phyloP scores from a whole-genome alignment of 2,329 filamentous ascomycete species.

The Beauveria pseudobassiana region DNA sequence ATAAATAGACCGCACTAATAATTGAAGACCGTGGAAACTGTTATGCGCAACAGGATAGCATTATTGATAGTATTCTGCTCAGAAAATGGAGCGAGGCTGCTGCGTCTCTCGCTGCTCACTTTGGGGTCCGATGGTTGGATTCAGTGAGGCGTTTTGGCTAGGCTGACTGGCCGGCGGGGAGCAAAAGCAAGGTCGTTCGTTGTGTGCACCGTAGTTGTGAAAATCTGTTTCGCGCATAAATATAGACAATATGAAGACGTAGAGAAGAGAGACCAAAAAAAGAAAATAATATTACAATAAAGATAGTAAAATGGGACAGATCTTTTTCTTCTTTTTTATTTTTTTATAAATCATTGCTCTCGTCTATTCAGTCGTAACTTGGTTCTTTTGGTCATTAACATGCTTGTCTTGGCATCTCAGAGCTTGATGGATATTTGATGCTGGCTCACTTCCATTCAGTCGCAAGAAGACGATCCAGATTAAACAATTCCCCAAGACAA shows the following conservation, averaged over 20 bases:
- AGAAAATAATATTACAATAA: no score
- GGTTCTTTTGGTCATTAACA: no score
- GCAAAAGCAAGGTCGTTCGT: not conserved
- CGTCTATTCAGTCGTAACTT: not conserved
- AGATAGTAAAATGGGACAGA: no score
- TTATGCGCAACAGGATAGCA: no score
- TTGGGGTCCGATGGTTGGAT: not conserved
- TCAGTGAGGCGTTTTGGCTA: not conserved
- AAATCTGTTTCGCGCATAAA: not conserved
- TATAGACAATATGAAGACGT: not conserved
- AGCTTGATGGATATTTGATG: not conserved
- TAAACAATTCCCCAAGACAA: not conserved
- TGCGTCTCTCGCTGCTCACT: not conserved
- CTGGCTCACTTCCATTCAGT: not conserved
- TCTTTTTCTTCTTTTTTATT: no score
- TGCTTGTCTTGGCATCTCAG: not conserved
- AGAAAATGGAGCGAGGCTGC: not conserved
- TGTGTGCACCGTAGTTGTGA: no score
- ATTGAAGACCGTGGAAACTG: no score
- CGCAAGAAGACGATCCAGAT: not conserved
- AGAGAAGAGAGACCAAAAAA: no score
- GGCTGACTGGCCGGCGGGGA: not conserved
- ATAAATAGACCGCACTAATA: no score
- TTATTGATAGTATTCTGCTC: no score
- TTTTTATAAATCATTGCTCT: not conserved